A percentile compares a stretch with the other conserved stretches of the same genome.
Evolutionary conservation across 2,329 filamentous ascomycete species (phyloP).

Genomic region (Fusarium denticulatum): DNA sequence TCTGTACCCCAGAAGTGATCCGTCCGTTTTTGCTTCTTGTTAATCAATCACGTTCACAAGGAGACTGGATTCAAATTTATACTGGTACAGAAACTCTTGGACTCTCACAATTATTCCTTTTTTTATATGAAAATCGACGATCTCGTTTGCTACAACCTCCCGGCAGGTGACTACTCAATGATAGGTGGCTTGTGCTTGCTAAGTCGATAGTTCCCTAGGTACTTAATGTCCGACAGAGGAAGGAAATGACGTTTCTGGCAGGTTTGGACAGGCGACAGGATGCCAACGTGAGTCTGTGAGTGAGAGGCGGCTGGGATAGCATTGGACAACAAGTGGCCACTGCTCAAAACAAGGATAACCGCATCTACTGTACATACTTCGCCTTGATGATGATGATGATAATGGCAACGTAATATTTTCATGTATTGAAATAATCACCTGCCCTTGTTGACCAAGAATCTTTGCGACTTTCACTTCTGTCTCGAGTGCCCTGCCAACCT

Average conservation of each 20-base stretch:
- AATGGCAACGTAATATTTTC: background rate
- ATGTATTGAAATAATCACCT: background rate
- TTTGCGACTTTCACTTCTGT: background rate
- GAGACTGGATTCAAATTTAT: background rate
- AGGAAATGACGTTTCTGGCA: slow-evolving; percentile 15
- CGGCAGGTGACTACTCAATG: slow-evolving; percentile 1
- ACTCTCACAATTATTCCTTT: background rate
- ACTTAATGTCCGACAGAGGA: background rate
- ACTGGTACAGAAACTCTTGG: background rate
- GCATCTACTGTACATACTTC: background rate
- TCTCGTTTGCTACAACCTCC: slow-evolving; percentile 7
- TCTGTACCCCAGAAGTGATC: slow-evolving; percentile 10
- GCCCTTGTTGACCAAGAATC: background rate
- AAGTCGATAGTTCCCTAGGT: background rate
- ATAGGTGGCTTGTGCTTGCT: background rate
- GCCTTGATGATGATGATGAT: background rate
- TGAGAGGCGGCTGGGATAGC: slow-evolving; percentile 5
- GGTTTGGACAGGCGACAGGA: background rate
- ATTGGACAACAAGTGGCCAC: background rate
- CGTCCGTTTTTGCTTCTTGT: slow-evolving; percentile 1
- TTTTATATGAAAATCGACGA: slow-evolving; percentile 7
- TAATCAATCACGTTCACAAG: background rate
- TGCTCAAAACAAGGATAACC: background rate
- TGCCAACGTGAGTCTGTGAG: background rate
- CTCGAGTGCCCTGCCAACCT: background rate